Conservation (phyloP, 192 early-diverging fungal genomes). For the Glomus cerebriforme region DNA sequence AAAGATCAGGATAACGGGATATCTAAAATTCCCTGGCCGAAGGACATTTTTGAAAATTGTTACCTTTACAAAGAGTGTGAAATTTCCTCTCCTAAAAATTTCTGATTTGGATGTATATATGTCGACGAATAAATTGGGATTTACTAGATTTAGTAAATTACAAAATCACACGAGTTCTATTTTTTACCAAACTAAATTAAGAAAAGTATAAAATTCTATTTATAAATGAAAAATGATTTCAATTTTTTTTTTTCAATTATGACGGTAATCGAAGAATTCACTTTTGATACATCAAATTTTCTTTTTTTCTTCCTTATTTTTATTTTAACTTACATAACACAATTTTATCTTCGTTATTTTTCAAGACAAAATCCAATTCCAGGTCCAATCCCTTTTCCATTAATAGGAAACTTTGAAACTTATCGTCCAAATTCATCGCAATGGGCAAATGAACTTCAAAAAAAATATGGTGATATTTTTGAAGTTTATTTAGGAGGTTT, state of each 20-base stretch:
- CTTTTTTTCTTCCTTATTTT: not conserved
- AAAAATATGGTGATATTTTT: slow-evolving; percentile 17
- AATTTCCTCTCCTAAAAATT: too few species aligned
- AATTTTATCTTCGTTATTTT: slow-evolving; percentile 19
- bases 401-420: not conserved
- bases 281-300: not conserved
- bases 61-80: too few species aligned
- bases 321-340: not conserved
- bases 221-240: too few species aligned
- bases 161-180: too few species aligned
- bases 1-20: too few species aligned
- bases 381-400: slow-evolving; percentile 22
- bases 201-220: not conserved
- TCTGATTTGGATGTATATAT: too few species aligned
- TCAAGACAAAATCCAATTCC: slow-evolving; percentile 14
- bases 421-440: not conserved
- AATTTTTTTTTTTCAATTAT: too few species aligned
- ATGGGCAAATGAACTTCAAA: not conserved
- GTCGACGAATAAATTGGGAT: too few species aligned
- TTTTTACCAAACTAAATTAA: not conserved
- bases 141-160: too few species aligned
- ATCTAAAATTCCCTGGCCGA: too few species aligned
- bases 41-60: too few species aligned
- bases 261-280: not conserved
- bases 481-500: slow-evolving; percentile 3